Base-by-base conservation (phyloP, 2,329 filamentous ascomycete species). In the Botrytis tulipae region DNA sequence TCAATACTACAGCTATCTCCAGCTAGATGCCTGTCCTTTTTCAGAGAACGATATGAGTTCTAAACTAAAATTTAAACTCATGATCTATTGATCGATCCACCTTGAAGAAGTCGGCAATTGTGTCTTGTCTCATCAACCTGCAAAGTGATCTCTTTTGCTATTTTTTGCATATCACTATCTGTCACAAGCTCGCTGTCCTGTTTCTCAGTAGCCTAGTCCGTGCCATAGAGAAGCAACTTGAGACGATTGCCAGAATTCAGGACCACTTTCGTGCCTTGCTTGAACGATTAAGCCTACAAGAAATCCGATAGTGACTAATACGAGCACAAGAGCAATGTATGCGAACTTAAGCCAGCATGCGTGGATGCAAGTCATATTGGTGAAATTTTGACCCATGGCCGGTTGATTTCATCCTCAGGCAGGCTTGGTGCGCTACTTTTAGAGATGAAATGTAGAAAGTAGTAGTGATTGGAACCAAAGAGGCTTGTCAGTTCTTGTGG, bases 351-450 rank as follows among this genome's bases (percentile, higher is more conserved):
- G 9, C 9, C 18, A 46, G n/a, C 9, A 16, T n/a, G 25, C 3
- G 29, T 44, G 16, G 4, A 44, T 44, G 5, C 14, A 46, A n/a
- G 16, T 32, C 4, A 16, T 9, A 35, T 29, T 42, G 14, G 12
- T 29, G 0, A 29, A n/a, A n/a, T 18, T 9, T 20, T 62, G 7
- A 57, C 25, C 14, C 7, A 42, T 42, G 0, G n/a, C 8, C 6
- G 7, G 14, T n/a, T 42, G 7, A 40, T 62, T n/a, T 5, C 37
- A 42, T n/a, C 37, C 37, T 18, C 4, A n/a, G 7, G 3, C 5
- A n/a, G 37, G 12, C 7, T 7, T 7, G 14, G 25, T 18, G 2
- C 0, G 14, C 1, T 2, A 42, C 16, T 29, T 3, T 62, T 14
- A 16, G 4, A 29, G 7, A 9, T 10, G 14, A 29, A 42, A 1